Evolutionary conservation across 2,329 filamentous ascomycete genomes (phyloP), one percentile per base, ranked within the genome.

Genomic region (Microcyclospora pomicola): DNA sequence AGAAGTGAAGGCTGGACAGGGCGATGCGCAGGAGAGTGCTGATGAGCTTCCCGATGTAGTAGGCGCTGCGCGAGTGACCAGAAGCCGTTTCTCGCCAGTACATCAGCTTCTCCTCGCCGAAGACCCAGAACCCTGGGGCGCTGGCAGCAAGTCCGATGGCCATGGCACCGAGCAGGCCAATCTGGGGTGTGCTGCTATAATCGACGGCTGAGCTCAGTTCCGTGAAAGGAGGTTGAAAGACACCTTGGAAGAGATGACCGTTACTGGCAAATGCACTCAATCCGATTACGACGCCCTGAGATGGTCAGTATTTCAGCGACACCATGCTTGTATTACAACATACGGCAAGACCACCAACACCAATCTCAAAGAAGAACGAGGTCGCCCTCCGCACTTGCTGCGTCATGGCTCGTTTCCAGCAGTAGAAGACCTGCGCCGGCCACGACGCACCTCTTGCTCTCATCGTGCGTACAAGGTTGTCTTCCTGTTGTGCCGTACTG

Each of bases 361-460:
- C 65, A 42, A 75, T 64, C 50, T 76, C 72, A 40, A 72, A 69
- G 50, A 63, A 66, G 52, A 75, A 66, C 1, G 64, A 62, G 1
- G 64, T 62, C 37, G 64, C 63, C 27, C 62, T 58, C 19, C 73
- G 71, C 44, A 68, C 69, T 54, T 77, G 73, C 53, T 77, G 74
- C 3, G 70, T 59, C 44, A 74, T 61, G 5, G 71, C 64, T 2
- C 74, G 65, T 2, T 53, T 48, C 30, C 73, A 60, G 46, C 71
- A 75, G 15, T 73, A 66, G 58, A 63, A 69, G 0, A 63, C 55
- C 56, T 77, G 73, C 34, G 63, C 63, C 29, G 57, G 44, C 46
- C 63, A 66, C 0, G 62, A 45, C 11, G 71, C 68, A 27, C 71
- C 71, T 3, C 72, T 63, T 27, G 62, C 62, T 46, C 64, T 64